Evolutionary conservation across 495 filamentous ascomycete genomes (phyloP), one percentile per base, ranked within the genome.

Genomic region (Tuber indicum): DNA sequence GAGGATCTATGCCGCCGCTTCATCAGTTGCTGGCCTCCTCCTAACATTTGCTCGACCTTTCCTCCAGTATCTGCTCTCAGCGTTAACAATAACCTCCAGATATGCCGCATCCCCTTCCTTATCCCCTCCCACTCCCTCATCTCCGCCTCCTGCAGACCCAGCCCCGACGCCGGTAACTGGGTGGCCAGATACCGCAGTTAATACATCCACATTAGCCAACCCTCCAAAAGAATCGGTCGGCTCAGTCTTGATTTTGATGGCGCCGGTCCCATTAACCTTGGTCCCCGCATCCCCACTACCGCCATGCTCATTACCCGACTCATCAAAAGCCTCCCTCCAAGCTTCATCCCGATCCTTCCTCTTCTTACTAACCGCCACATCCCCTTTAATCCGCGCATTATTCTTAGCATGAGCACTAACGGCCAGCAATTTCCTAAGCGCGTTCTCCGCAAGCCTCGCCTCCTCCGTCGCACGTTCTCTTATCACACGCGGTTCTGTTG

Each of bases 381-480:
- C 81, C 23, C 80, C 84, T 42, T 85, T 75, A 43, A 77, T 81
- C 23, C 85, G 84, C 47, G 83, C 79, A 12, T 81, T 78, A 41
- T 82, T 79, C 69, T 81, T 79, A 76, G 78, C 84, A 75, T 82
- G 77, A 74, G 71, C 85, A 83, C 39, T 72, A 62, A 81, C 88
- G 84, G 71, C 85, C 77, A 91, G 88, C 70, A 94, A 85, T 79
- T 89, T 91, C 58, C 92, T 86, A 74, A 94, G 82, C 36, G 91
- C 91, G 77, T 92, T 89, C 85, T 94, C 92, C 2, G 91, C 92
- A 75, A 91, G 85, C 44, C 92, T 86, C 36, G 92, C 91, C 79
- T 93, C 90, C 82, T 92, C 88, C 6, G 91, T 92, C 5, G 91
- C 91, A 42, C 86, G 88, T 82, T 94, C 92, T 21, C 92, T 86